Percentiles rank a stretch among this genome's conserved stretches.
Evolutionary conservation across 768 basidiomycete species (phyloP).

Genomic region (Hebeloma cylindrosporum): DNA sequence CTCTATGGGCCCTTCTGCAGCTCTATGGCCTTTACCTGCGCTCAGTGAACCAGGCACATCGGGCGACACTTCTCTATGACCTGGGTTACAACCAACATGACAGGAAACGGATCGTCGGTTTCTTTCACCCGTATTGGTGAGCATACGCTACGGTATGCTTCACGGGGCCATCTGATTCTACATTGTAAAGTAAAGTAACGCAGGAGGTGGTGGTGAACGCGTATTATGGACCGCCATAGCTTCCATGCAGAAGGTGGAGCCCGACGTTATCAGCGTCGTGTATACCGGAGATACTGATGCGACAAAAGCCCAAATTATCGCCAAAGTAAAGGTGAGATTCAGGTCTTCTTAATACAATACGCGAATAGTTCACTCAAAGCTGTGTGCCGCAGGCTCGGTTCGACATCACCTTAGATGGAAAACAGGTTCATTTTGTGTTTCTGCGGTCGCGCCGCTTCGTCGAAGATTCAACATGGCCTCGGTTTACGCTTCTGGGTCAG

Average conservation of each 20-base stretch:
- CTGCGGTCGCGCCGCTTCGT: conserved; percentile 68
- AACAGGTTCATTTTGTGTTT: conserved; percentile 78
- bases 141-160: conserved; percentile 19
- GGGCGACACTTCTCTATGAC: conserved; percentile 19
- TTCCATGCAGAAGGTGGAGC: conserved; percentile 66
- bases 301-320: conserved; percentile 76
- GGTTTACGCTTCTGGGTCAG: conserved; percentile 93
- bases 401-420: conserved; percentile 67
- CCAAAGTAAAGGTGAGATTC: conserved; percentile 69
- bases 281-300: conserved; percentile 88
- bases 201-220: conserved; percentile 94
- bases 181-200: conserved; percentile 62
- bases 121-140: conserved; percentile 97
- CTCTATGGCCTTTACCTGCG: conserved; percentile 21
- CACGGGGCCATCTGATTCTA: conserved; percentile 33
- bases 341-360: background rate
- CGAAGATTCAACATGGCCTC: conserved; percentile 80
- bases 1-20: conserved; percentile 19
- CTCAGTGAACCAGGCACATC: conserved; percentile 18
- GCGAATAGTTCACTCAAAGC: no score
- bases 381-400: conserved; percentile 62
- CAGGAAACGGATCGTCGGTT: conserved; percentile 56
- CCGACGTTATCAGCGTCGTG: conserved; percentile 68
- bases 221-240: conserved; percentile 92
- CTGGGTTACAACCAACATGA: conserved; percentile 26